These are phyloP conservation scores for Annulohypoxylon maeteangense DNA, from an alignment of 495 filamentous ascomycete genomes.

Conservation along the genomic window DNA sequence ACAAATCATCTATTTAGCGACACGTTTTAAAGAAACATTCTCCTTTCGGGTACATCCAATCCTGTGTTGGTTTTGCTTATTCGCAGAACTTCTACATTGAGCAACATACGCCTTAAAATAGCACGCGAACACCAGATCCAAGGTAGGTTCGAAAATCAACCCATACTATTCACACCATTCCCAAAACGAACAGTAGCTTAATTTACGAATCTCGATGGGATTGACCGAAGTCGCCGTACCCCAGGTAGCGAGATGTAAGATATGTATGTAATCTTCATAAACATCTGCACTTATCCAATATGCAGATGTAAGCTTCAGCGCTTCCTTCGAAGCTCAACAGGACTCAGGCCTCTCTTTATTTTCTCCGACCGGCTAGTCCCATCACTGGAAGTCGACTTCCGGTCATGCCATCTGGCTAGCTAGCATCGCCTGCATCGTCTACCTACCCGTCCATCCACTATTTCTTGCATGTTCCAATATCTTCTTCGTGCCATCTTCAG, in stretches of 20 bases:
- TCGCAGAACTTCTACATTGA: constrained; percentile 14
- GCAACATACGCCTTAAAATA: constrained; percentile 33
- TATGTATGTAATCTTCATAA: neutral
- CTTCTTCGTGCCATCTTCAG: constrained; percentile 13
- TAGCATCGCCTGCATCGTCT: neutral
- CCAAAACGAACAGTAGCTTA: neutral
- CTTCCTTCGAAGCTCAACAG: neutral
- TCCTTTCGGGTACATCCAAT: neutral
- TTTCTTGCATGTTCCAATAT: constrained; percentile 20
- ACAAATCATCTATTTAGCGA: neutral
- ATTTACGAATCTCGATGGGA: constrained; percentile 13
- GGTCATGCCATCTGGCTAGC: neutral
- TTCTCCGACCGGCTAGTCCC: neutral
- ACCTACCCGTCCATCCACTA: constrained; percentile 2
- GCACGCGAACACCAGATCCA: constrained; percentile 13
- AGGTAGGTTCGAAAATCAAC: neutral
- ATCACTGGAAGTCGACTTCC: neutral
- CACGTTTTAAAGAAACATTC: constrained; percentile 14
- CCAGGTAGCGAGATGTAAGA: constrained; percentile 9
- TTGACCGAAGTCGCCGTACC: constrained; percentile 11
- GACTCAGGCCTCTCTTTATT: neutral
- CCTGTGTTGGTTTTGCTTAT: constrained; percentile 1
- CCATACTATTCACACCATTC: neutral
- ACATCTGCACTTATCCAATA: constrained; percentile 12
- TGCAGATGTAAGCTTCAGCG: constrained; percentile 8